Evolutionary conservation across 352 stramenopile genomes (phyloP).

Genomic region (Pythium brachiatum): DNA sequence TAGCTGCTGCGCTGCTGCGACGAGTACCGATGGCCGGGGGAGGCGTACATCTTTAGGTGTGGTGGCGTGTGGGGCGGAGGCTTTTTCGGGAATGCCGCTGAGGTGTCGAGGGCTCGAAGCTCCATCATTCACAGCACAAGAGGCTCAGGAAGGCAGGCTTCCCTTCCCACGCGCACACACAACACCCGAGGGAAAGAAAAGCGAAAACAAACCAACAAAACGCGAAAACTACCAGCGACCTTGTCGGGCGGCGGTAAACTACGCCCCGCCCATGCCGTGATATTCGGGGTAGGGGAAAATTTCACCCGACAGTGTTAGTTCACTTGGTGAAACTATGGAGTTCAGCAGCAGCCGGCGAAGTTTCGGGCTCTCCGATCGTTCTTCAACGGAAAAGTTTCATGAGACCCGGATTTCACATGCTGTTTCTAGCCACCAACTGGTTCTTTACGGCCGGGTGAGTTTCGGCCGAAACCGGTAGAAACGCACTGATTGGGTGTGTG

Average conservation of each 20-base stretch:
- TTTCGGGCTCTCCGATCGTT: slow-evolving; percentile 23
- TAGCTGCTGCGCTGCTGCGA: slow-evolving; percentile 16
- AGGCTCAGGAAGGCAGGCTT: background rate
- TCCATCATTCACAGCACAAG: background rate
- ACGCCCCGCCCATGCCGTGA: slow-evolving; percentile 6
- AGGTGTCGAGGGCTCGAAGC: background rate
- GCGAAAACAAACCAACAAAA: slow-evolving; percentile 7
- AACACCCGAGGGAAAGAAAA: slow-evolving; percentile 2
- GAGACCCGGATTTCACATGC: slow-evolving; percentile 17
- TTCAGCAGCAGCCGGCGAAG: slow-evolving; percentile 17
- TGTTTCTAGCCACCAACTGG: slow-evolving; percentile 9
- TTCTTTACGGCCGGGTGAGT: slow-evolving; percentile 7
- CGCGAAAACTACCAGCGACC: slow-evolving; percentile 11
- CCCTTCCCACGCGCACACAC: background rate
- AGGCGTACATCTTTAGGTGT: slow-evolving; percentile 20
- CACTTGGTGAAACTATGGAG: slow-evolving; percentile 24
- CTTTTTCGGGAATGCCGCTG: slow-evolving; percentile 29
- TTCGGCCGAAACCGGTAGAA: slow-evolving; percentile 6
- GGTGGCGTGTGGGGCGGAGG: background rate
- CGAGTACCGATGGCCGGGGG: slow-evolving; percentile 15
- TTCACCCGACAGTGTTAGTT: background rate
- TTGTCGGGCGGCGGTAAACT: background rate
- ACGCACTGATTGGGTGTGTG: background rate
- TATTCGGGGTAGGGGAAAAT: slow-evolving; percentile 5
- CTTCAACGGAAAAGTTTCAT: slow-evolving; percentile 30